These are phyloP conservation scores for Penicillium sp. DNA, from an alignment of 2,329 filamentous ascomycete species.

Conservation along the genomic window DNA sequence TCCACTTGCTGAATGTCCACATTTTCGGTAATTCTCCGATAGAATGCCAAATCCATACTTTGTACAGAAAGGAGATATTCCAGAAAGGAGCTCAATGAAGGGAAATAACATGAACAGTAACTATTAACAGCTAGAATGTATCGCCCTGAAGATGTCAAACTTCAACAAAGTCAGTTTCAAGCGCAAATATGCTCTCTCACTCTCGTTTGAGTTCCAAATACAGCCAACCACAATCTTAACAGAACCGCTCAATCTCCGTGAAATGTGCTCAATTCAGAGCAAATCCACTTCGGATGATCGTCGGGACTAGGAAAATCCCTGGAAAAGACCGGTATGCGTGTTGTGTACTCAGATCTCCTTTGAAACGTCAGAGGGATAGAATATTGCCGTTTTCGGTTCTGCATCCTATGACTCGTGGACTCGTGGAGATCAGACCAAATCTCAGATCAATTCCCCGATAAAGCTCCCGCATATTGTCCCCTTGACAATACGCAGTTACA, in stretches of 20 bases:
- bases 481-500: background rate
- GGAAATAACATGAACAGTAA: too few species aligned
- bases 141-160: too few species aligned
- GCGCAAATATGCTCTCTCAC: slow-evolving; percentile 14
- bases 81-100: too few species aligned
- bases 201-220: too few species aligned
- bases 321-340: slow-evolving; percentile 10
- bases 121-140: too few species aligned
- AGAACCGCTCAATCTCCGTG: background rate
- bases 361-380: background rate
- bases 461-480: background rate
- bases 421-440: background rate
- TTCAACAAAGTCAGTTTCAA: background rate
- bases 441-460: background rate
- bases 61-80: too few species aligned
- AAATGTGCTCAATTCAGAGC: slow-evolving; percentile 32
- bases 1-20: background rate
- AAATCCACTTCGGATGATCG: slow-evolving; percentile 16
- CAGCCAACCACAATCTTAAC: slow-evolving; percentile 2
- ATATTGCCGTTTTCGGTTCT: slow-evolving; percentile 15
- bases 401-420: background rate
- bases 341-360: background rate
- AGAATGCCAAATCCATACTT: too few species aligned
- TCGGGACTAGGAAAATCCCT: background rate
- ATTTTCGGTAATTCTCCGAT: background rate